Percentiles rank a stretch among this genome's conserved stretches.
Conservation (phyloP, 345 rosid species). For the Gossypium anomalum region DNA sequence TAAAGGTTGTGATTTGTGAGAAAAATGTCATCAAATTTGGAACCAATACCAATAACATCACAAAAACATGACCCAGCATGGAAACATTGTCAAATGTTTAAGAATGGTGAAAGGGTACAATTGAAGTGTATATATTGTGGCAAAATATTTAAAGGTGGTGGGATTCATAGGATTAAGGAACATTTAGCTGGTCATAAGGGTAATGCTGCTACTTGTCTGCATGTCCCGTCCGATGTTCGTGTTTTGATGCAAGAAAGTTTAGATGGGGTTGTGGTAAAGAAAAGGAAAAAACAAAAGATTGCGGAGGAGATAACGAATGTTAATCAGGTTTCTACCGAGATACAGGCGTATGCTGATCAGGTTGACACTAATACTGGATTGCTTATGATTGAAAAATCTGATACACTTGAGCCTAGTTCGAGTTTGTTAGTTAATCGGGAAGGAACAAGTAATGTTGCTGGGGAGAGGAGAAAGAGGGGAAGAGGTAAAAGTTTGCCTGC, state of each 20-base stretch:
- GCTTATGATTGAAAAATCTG: slow-evolving; percentile 18
- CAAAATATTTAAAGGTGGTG: slow-evolving; percentile 89
- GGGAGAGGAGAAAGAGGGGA: slow-evolving; percentile 45
- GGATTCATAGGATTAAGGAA: slow-evolving; percentile 91
- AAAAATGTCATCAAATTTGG: slow-evolving; percentile 45
- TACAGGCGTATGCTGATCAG: slow-evolving; percentile 24
- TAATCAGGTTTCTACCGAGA: slow-evolving; percentile 38
- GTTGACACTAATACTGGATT: slow-evolving; percentile 33
- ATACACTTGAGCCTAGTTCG: slow-evolving; percentile 23
- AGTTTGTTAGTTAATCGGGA: slow-evolving; percentile 26
- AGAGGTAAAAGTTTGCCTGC: slow-evolving; percentile 30
- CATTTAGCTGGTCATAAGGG: slow-evolving; percentile 92
- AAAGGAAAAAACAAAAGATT: slow-evolving; percentile 66
- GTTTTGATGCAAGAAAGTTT: slow-evolving; percentile 56
- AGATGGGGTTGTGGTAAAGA: slow-evolving; percentile 61
- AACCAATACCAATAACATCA: slow-evolving; percentile 56
- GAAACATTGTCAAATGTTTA: slow-evolving; percentile 82
- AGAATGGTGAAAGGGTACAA: slow-evolving; percentile 67
- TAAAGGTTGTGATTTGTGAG: slow-evolving; percentile 12
- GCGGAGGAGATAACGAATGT: slow-evolving; percentile 41
- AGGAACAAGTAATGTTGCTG: slow-evolving; percentile 34
- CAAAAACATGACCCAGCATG: slow-evolving; percentile 95
- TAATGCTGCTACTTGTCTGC: slow-evolving; percentile 69
- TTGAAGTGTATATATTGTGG: slow-evolving; percentile 69
- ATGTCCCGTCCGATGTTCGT: slow-evolving; percentile 63